Percentiles rank a stretch among this genome's conserved stretches.
phyloP scores from a whole-genome alignment of 805 yeast genomes.

The Candida wancherniae region DNA sequence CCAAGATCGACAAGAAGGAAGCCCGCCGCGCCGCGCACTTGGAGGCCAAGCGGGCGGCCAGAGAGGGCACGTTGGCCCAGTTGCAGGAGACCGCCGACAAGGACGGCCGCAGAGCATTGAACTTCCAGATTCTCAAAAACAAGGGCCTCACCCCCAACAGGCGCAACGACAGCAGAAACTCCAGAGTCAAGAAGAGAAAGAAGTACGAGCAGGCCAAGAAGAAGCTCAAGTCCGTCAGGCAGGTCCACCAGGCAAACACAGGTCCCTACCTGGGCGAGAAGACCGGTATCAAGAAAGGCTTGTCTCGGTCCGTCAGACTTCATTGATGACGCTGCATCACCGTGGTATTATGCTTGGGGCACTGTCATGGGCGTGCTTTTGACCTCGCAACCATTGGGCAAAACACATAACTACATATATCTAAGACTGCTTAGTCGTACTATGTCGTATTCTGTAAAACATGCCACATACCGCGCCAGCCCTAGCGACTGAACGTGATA shows the following conservation, averaged over 20 bases:
- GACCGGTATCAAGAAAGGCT: conserved; percentile 95
- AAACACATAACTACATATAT: no score
- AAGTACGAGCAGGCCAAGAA: conserved; percentile 92
- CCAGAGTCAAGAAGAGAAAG: conserved; percentile 98
- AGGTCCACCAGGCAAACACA: conserved; percentile 71
- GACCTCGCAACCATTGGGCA: no score
- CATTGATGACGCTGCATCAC: conserved; percentile 2
- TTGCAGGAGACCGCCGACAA: conserved; percentile 60
- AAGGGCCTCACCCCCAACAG: conserved; percentile 93
- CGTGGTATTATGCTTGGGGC: no score
- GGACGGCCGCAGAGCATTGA: conserved; percentile 90
- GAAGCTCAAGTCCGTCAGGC: conserved; percentile 86
- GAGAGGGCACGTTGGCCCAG: conserved; percentile 78
- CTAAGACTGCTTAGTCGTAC: no score
- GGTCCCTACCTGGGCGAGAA: conserved; percentile 86
- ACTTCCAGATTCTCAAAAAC: conserved; percentile 91
- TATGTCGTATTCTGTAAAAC: no score
- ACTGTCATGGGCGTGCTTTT: no score
- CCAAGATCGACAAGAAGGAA: conserved; percentile 45
- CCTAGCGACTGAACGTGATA: conserved; percentile 58
- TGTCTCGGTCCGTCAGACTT: conserved; percentile 82
- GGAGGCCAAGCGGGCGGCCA: conserved; percentile 71
- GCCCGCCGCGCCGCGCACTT: conserved; percentile 61
- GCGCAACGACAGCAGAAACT: conserved; percentile 89
- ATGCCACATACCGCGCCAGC: no score